phyloP scores from a whole-genome alignment of 176 grass and related monocot species.

The Rhipidocladum racemiflorum region DNA sequence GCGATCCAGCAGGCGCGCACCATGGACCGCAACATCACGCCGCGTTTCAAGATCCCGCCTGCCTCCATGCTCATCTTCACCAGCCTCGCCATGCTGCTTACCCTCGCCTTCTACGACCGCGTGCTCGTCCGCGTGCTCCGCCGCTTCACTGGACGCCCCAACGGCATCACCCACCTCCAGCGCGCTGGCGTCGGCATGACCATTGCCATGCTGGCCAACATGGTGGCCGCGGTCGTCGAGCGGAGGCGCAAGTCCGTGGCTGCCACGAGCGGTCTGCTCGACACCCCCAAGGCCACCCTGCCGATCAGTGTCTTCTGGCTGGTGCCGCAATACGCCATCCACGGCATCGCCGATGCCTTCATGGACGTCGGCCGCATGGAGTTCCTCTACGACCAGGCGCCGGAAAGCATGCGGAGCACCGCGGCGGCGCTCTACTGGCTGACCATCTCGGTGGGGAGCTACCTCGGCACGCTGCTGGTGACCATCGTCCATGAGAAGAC shows the following conservation, averaged over 20 bases:
- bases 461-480: constrained; percentile 70
- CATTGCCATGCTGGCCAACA: constrained; percentile 51
- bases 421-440: constrained; percentile 86
- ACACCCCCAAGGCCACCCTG: constrained; percentile 27
- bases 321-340: constrained; percentile 81
- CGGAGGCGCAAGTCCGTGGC: constrained; percentile 44
- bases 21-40: constrained; percentile 69
- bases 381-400: constrained; percentile 82
- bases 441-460: constrained; percentile 58
- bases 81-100: constrained; percentile 45
- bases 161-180: constrained; percentile 80
- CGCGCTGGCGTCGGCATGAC: constrained; percentile 69
- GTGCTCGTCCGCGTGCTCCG: constrained; percentile 55
- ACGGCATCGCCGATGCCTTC: constrained; percentile 74
- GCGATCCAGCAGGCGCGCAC: constrained; percentile 63
- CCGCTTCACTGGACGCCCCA: constrained; percentile 47
- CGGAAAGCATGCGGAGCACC: constrained; percentile 85
- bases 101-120: constrained; percentile 64
- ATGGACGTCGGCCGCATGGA: constrained; percentile 86
- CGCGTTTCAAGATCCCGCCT: constrained; percentile 58
- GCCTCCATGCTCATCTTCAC: constrained; percentile 68
- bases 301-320: constrained; percentile 87
- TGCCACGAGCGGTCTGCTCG: constrained; percentile 44
- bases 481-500: constrained; percentile 60
- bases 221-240: constrained; percentile 67